Percentiles rank a stretch among this genome's conserved stretches.
Evolutionary conservation across 2,329 filamentous ascomycete genomes (phyloP).

Genomic region (Penicillium palitans): DNA sequence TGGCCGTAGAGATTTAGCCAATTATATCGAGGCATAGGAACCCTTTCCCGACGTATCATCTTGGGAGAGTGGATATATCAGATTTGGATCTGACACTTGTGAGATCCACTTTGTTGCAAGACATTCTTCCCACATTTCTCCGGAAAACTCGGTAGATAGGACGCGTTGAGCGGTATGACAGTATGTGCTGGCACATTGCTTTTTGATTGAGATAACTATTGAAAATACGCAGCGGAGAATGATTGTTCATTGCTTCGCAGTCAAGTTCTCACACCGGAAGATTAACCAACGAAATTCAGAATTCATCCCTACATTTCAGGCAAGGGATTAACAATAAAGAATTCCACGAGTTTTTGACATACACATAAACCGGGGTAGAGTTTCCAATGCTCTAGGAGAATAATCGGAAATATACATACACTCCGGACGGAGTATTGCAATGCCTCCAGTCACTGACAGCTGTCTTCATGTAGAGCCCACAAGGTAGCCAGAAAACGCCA

Average conservation of each 20-base stretch:
- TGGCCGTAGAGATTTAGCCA: neutral
- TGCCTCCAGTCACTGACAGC: neutral
- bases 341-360: neutral
- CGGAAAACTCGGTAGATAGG: neutral
- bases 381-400: neutral
- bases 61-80: slow-evolving; percentile 4
- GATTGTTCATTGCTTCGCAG: neutral
- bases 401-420: neutral
- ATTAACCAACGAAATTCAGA: neutral
- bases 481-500: neutral
- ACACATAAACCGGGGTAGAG: neutral
- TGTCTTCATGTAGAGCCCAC: neutral
- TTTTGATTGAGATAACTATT: neutral
- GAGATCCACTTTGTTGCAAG: slow-evolving; percentile 4
- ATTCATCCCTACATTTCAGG: neutral
- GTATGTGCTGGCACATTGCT: too few species aligned
- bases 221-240: neutral
- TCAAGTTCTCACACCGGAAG: neutral
- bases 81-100: neutral
- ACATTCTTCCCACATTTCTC: neutral
- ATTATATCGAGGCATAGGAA: neutral
- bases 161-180: neutral
- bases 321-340: slow-evolving; percentile 1
- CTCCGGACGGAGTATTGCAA: neutral
- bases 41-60: slow-evolving; percentile 1